Evolutionary conservation across 768 basidiomycete species (phyloP), one percentile per base, ranked within the genome.

Genomic region (Tylopilus felleus): DNA sequence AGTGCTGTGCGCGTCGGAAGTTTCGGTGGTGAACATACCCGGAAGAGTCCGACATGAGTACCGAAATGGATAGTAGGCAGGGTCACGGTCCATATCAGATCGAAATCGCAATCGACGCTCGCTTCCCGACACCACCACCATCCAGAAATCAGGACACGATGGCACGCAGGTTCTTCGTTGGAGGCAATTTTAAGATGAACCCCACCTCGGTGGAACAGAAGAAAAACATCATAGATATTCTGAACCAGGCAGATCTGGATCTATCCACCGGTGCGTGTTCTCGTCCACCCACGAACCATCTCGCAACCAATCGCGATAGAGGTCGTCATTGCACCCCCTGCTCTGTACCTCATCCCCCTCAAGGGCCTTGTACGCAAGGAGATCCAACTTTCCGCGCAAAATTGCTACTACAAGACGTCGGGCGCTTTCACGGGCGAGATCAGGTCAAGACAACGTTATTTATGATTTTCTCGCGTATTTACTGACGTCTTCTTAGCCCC

Each of bases 121-220:
- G 10, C 38, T 31, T 27, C 25, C 25, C 25, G 25, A 27, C 17
- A 36, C 35, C 14, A 36, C 35, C 35, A 36, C 16, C 35, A 33
- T 33, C 31, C 7, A 21, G 38, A 19, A 22, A n/a, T 21, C 31
- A 54, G 44, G 16, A 57, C 51, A 56, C 54, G 49, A 88, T 89
- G 90, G 55, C 86, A 57, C 91, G 93, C 67, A 77, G 83, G 71
- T 96, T 95, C 77, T 95, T 97, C 68, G 93, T 91, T 64, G 96
- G 96, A 58, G 92, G 94, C 28, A 98, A 98, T 82, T 98, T 96
- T 84, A 99, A 98, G 80, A 87, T 98, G 86, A 96, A 98, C 77
- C 90, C 90, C 27, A 76, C 77, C 54, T 81, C 85, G 35, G 77
- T 77, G 59, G 78, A 79, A 59, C 79, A 83, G 61, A 86, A 88